Percentiles rank a stretch among this genome's conserved stretches.
phyloP scores from a whole-genome alignment of 1,139 yeast genomes.

The Pichia sp. region DNA sequence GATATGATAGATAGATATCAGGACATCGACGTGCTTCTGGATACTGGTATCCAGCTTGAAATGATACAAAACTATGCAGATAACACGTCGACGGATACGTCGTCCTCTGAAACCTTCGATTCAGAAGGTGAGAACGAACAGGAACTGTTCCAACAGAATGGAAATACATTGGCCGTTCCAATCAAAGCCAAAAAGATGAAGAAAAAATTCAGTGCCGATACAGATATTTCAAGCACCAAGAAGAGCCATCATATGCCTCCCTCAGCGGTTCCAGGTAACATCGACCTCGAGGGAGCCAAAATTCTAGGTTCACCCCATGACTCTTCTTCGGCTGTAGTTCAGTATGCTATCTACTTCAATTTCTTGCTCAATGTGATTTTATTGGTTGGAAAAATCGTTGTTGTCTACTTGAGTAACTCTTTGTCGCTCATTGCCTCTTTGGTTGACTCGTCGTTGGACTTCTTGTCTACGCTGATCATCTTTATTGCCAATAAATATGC shows the following conservation, averaged over 20 bases:
- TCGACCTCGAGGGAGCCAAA: constrained; percentile 53
- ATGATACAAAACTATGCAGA: constrained; percentile 62
- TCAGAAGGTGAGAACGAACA: constrained; percentile 24
- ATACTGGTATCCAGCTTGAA: constrained; percentile 64
- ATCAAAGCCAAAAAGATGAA: constrained; percentile 5
- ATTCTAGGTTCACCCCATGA: constrained; percentile 47
- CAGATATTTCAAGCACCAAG: constrained; percentile 6
- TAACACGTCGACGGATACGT: constrained; percentile 25
- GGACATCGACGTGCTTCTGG: constrained; percentile 64
- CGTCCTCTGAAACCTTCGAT: constrained; percentile 19
- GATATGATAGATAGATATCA: constrained; percentile 52
- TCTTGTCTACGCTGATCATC: constrained; percentile 70
- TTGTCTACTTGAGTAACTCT: constrained; percentile 62
- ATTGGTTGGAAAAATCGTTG: constrained; percentile 57
- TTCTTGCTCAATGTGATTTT: constrained; percentile 58
- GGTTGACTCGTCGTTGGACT: constrained; percentile 71
- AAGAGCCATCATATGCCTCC: constrained; percentile 1
- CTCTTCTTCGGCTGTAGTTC: constrained; percentile 43
- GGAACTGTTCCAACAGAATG: neutral
- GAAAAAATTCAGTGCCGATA: neutral
- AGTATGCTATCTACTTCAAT: constrained; percentile 61
- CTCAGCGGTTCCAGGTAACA: constrained; percentile 53
- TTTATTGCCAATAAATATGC: constrained; percentile 55
- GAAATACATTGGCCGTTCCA: constrained; percentile 2
- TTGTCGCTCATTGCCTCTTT: constrained; percentile 75